These are phyloP conservation scores for Fusarium praegraminearum DNA, from an alignment of 2,329 filamentous ascomycete genomes.

Conservation along the genomic window DNA sequence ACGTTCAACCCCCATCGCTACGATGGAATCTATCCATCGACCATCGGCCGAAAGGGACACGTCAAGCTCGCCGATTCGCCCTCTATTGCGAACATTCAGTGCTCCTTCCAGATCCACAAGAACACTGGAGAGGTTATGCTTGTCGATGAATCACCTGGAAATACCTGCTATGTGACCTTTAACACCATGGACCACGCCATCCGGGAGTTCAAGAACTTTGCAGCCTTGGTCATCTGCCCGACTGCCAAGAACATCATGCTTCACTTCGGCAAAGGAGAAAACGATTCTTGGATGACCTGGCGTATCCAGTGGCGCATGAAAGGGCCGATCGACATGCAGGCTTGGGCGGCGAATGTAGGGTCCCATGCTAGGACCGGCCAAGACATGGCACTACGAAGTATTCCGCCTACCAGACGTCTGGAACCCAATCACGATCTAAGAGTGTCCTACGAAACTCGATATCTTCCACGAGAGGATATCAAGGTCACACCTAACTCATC, in stretches of 20 bases:
- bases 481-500: not conserved
- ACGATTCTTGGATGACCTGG: not conserved
- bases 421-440: not conserved
- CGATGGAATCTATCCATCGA: not conserved
- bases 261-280: not conserved
- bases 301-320: not conserved
- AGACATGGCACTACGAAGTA: not conserved
- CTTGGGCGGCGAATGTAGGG: not conserved
- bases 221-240: not conserved
- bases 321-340: not conserved
- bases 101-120: not conserved
- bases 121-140: conserved; percentile 2
- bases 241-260: not conserved
- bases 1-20: not conserved
- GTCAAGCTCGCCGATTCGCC: not conserved
- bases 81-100: not conserved
- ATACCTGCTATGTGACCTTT: not conserved
- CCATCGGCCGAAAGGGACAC: not conserved
- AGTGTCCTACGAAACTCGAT: not conserved
- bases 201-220: not conserved
- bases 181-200: fast-evolving
- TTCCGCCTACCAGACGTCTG: not conserved
- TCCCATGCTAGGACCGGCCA: not conserved
- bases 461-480: not conserved
- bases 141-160: not conserved